Conservation (phyloP, 2,329 filamentous ascomycete species). For the Cytospora paraplurivora region DNA sequence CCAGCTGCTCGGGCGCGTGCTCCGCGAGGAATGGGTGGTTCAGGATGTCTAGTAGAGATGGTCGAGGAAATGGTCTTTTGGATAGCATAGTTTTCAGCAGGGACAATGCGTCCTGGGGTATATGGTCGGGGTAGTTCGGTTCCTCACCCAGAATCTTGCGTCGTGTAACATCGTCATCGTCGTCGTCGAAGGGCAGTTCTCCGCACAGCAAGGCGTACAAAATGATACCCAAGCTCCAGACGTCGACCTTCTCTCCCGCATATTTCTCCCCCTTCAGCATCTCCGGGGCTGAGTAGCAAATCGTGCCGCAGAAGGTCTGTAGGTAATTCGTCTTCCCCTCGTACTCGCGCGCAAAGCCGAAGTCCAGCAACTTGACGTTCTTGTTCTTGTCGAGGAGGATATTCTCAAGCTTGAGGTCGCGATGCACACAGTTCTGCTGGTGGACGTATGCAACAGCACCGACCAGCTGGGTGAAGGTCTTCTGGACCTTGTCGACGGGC, state of each 20-base stretch:
- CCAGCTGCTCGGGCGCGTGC: conserved; percentile 83
- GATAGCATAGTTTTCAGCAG: conserved; percentile 82
- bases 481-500: conserved; percentile 83
- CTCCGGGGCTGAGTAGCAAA: conserved; percentile 96
- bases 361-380: conserved; percentile 97
- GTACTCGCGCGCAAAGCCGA: conserved; percentile 97
- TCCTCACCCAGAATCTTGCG: conserved; percentile 82
- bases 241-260: conserved; percentile 95
- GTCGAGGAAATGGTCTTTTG: conserved; percentile 83
- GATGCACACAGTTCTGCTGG: conserved; percentile 91
- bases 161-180: conserved; percentile 87
- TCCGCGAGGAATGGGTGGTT: conserved; percentile 86
- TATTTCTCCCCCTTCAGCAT: conserved; percentile 99
- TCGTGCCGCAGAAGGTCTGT: conserved; percentile 95
- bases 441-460: conserved; percentile 96
- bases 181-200: conserved; percentile 93
- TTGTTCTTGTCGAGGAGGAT: conserved; percentile 95
- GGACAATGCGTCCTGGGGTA: conserved; percentile 75
- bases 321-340: conserved; percentile 92
- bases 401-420: conserved; percentile 94
- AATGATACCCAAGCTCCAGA: conserved; percentile 89
- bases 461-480: conserved; percentile 93
- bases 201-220: conserved; percentile 80
- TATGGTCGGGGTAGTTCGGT: conserved; percentile 78
- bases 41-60: conserved; percentile 81